These are phyloP conservation scores for Dichotomocladium elegans DNA, from an alignment of 371 early-diverging fungal species.

Conservation along the genomic window DNA sequence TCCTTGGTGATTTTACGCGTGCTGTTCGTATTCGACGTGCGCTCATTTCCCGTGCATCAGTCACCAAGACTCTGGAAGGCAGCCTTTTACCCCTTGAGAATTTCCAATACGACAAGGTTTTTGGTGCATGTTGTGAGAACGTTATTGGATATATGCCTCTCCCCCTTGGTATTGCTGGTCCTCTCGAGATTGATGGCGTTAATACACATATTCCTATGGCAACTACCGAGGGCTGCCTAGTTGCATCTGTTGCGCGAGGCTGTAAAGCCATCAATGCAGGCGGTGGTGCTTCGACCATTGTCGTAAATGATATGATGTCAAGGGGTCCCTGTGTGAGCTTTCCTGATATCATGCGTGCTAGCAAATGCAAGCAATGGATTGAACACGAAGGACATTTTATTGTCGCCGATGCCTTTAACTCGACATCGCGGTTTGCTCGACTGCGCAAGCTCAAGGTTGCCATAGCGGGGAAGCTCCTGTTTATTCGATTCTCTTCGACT, in stretches of 20 bases:
- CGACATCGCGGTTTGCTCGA: conserved; percentile 88
- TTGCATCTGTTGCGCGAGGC: conserved; percentile 96
- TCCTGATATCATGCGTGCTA: conserved; percentile 64
- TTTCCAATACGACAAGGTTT: conserved; percentile 86
- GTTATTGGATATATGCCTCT: conserved; percentile 94
- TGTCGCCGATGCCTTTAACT: conserved; percentile 79
- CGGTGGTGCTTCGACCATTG: conserved; percentile 85
- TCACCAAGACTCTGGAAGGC: conserved; percentile 61
- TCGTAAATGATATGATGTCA: conserved; percentile 90
- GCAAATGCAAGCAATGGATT: conserved; percentile 72
- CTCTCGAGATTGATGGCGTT: conserved; percentile 78
- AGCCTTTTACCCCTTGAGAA: conserved; percentile 72
- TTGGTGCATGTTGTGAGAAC: conserved; percentile 96
- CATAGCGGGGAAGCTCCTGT: conserved; percentile 81
- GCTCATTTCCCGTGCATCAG: conserved; percentile 68
- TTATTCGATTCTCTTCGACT: conserved; percentile 83
- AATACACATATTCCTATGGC: conserved; percentile 90
- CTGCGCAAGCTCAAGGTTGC: conserved; percentile 81
- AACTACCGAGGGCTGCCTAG: conserved; percentile 93
- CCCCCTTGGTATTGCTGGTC: conserved; percentile 92
- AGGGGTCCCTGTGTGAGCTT: conserved; percentile 93
- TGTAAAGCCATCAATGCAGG: conserved; percentile 93
- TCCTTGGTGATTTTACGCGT: conserved; percentile 68
- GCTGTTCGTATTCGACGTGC: conserved; percentile 84
- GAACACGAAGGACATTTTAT: conserved; percentile 63